Percentiles rank a stretch among this genome's conserved stretches.
Conservation (phyloP, 257 asterid species). For the Misopates orontium region DNA sequence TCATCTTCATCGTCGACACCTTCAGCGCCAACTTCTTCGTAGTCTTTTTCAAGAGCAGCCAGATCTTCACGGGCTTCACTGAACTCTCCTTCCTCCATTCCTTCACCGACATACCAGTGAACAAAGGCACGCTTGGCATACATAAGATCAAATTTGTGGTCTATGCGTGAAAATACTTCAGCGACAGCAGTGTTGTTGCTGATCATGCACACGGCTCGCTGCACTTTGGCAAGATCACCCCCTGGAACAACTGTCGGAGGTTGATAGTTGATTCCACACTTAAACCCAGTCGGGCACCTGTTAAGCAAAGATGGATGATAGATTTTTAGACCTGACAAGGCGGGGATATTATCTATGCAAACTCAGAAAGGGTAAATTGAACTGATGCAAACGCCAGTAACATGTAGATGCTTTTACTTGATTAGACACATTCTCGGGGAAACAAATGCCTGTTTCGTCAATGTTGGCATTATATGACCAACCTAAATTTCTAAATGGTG, state of each 20-base stretch:
- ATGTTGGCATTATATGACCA: no score
- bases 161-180: constrained; percentile 48
- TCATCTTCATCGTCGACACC: constrained; percentile 52
- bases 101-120: constrained; percentile 54
- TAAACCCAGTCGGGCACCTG: constrained; percentile 57
- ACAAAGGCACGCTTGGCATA: constrained; percentile 51
- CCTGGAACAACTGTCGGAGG: constrained; percentile 52
- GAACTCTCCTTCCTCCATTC: constrained; percentile 58
- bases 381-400: no score
- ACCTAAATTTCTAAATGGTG: no score
- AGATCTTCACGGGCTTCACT: constrained; percentile 55
- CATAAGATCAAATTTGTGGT: constrained; percentile 56
- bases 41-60: constrained; percentile 54
- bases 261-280: constrained; percentile 53
- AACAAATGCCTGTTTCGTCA: no score
- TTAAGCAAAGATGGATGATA: not conserved
- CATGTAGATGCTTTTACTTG: no score
- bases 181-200: constrained; percentile 56
- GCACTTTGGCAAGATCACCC: constrained; percentile 54
- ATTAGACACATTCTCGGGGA: no score
- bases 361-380: no score
- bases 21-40: constrained; percentile 52
- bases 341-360: no score
- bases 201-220: constrained; percentile 53
- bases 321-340: no score